Evolutionary conservation across 305 asterid species (phyloP), one percentile per base, ranked within the genome.

Genomic region (Fraxinus paxiana): DNA sequence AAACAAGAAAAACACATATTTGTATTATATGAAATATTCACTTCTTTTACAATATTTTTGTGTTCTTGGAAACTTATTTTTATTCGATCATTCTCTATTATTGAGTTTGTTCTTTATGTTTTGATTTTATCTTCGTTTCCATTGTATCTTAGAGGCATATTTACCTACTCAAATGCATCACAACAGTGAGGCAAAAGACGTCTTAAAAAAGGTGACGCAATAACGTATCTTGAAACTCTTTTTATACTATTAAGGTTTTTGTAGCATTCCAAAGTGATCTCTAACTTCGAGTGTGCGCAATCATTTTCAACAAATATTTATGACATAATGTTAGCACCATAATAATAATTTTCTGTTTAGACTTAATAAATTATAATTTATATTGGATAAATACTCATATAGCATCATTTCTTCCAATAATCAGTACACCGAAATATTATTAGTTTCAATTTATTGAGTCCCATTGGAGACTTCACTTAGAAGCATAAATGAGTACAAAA

Each of bases 401-500:
- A 51, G 61, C 61, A 51, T n/a, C 22, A 48, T 51, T n/a, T 15
- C 22, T 51, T n/a, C 61, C 61, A 51, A n/a, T 51, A 51, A 51
- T 51, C 61, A 51, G 61, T 51, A n/a, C 22, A 51, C 61, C 5
- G 7, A 51, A n/a, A 51, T 51, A 51, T 51, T n/a, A 51, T n/a
- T 51, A 51, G 61, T 51, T 51, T 51, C 61, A n/a, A 51, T 38
- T 38, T 79, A 80, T 41, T 63, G 83, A 69, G 41, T 69, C 10
- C 41, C 59, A 54, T 77, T 85, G 80, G 84, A 30, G 74, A 69
- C 90, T 88, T 88, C 77, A 86, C 84, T 86, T 84, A 76, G 83
- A 88, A 88, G 89, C 88, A 86, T 84, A 82, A 84, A 84, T 82
- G 82, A 81, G 80, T 70, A 82, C 83, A 86, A 85, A 78, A 86